These are phyloP conservation scores for Talaromyces proteolyticus DNA, from an alignment of 495 filamentous ascomycete species.

Conservation along the genomic window DNA sequence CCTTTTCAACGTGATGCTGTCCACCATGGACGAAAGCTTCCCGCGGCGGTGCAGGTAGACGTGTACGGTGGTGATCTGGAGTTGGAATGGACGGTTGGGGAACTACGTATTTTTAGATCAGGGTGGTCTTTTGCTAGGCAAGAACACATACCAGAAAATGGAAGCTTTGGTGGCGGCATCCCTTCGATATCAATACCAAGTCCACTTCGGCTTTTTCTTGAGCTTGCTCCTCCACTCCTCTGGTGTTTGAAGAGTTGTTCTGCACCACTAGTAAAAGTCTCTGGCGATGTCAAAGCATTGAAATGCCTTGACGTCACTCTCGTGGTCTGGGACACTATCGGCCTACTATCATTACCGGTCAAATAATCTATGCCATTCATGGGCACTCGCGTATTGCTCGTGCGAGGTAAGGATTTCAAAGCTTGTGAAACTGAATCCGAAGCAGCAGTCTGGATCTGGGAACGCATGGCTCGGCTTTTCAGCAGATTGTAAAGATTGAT, in stretches of 20 bases:
- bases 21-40: background rate
- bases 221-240: constrained; percentile 6
- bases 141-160: constrained; percentile 15
- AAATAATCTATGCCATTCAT: background rate
- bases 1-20: background rate
- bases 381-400: background rate
- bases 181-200: constrained; percentile 4
- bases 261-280: background rate
- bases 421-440: constrained; percentile 59
- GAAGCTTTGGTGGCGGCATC: constrained; percentile 24
- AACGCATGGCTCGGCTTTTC: constrained; percentile 66
- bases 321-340: constrained; percentile 80
- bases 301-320: constrained; percentile 4
- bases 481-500: constrained; percentile 81
- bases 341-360: constrained; percentile 30
- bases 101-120: background rate
- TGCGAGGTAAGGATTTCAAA: constrained; percentile 29
- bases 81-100: background rate
- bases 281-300: constrained; percentile 1
- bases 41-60: constrained; percentile 11
- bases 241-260: constrained; percentile 4
- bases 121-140: background rate
- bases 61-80: constrained; percentile 20
- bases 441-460: constrained; percentile 64
- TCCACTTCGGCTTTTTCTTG: background rate